Evolutionary conservation across 495 filamentous ascomycete species (phyloP).

Genomic region (Zalerion maritima): DNA sequence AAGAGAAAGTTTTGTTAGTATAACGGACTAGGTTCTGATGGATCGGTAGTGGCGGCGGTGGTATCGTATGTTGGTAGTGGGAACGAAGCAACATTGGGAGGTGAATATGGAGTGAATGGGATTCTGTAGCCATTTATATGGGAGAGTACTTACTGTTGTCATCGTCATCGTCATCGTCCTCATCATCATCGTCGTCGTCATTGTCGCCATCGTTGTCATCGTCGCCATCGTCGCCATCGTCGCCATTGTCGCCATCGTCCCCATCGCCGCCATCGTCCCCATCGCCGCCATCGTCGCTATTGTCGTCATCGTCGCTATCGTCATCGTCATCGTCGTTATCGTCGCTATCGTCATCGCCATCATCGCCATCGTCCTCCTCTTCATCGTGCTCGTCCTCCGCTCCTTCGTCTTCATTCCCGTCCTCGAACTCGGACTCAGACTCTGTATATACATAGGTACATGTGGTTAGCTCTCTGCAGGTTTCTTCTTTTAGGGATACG

Average conservation of each 20-base stretch:
- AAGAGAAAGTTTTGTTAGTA: neutral
- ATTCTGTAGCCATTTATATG: constrained; percentile 58
- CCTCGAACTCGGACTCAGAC: too few species aligned
- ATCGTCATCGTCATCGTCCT: constrained; percentile 12
- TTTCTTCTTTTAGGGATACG: too few species aligned
- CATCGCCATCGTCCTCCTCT: constrained; percentile 10
- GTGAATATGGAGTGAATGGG: too few species aligned
- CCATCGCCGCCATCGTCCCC: constrained; percentile 9
- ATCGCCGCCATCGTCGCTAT: constrained; percentile 6
- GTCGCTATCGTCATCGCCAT: constrained; percentile 9
- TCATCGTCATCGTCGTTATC: constrained; percentile 7
- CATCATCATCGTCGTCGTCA: constrained; percentile 15
- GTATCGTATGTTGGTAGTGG: too few species aligned
- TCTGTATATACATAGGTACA: too few species aligned
- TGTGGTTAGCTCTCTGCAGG: too few species aligned
- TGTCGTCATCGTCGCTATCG: neutral
- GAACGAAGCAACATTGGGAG: too few species aligned
- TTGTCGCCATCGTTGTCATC: constrained; percentile 38
- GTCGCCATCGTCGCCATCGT: constrained; percentile 22
- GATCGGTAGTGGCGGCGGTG: neutral
- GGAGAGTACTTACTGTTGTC: constrained; percentile 60
- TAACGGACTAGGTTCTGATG: constrained; percentile 38
- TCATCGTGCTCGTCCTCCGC: constrained; percentile 3
- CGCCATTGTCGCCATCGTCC: constrained; percentile 24
- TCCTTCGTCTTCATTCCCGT: too few species aligned